Evolutionary conservation across 192 early-diverging fungal species (phyloP), one percentile per base, ranked within the genome.

Genomic region (Podila clonocystis): DNA sequence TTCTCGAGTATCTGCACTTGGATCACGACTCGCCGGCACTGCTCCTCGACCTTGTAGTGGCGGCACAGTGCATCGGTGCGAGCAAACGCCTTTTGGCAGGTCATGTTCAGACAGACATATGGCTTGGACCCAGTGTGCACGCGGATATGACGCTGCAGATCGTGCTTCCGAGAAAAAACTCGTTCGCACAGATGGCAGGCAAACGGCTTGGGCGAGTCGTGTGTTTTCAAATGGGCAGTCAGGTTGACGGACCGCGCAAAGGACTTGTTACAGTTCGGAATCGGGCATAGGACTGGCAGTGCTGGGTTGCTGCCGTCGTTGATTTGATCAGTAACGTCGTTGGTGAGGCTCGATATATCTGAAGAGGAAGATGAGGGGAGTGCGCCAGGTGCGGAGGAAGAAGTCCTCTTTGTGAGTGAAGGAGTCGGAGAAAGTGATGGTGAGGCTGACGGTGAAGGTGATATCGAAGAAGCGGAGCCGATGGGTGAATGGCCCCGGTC

Each of bases 131-230:
- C 91, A 1, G 91, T 90, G 58, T 92, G 91, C 24, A 91, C 83
- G 50, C 89, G 89, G 85, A 90, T 90, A 66, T 91, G 90, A 12
- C 94, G 91, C 80, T 93, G 94, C 33, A 95, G 84, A 67, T 95
- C 94, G 72, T 95, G 93, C 72, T 93, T 91, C 7, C 94, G 86
- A 11, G 92, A 88, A 74, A 95, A 95, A 31, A 90, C 84, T 34
- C 86, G 82, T 6, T 85, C 52, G 75, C 94, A 95, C 45, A 89
- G 82, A 50, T 88, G 85, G 85, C 90, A 91, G 1, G 77, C 67
- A 63, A 87, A 89, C 31, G 88, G 85, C 31, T 85, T 65, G 5
- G 63, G 63, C 8, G 34, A 13, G 5, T 34, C 62, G 48, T 58
- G 62, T 9, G 69, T 66, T 24, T 33, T 34, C 50, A 72, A 31